Percentiles rank a stretch among this genome's conserved stretches.
phyloP scores from a whole-genome alignment of 495 filamentous ascomycete species.

The Tuber melanosporum region DNA sequence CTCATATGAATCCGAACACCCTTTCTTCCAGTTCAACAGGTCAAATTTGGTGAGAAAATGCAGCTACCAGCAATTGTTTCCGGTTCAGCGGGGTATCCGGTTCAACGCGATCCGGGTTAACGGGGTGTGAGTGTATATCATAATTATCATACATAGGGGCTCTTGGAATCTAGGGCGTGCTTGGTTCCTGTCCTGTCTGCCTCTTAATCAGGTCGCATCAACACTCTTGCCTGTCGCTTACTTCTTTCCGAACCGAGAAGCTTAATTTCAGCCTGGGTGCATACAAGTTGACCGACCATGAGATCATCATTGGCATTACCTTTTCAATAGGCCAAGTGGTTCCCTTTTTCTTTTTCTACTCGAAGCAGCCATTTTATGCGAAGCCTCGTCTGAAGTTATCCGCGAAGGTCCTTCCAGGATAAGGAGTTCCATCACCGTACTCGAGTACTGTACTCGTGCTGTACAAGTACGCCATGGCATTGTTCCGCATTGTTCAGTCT shows the following conservation, averaged over 20 bases:
- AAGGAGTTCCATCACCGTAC: neutral
- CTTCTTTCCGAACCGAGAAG: neutral
- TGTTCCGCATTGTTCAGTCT: neutral
- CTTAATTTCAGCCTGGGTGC: neutral
- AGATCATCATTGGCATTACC: neutral
- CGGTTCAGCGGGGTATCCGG: no score
- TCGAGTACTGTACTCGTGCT: no score
- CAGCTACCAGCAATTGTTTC: no score
- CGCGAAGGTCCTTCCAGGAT: neutral
- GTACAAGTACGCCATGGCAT: no score
- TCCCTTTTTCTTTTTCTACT: neutral
- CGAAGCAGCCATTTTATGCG: neutral
- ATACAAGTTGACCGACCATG: neutral
- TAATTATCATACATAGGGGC: no score
- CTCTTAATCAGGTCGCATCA: neutral
- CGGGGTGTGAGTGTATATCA: no score
- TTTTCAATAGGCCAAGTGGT: neutral
- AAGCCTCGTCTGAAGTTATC: conserved; percentile 1
- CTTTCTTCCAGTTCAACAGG: no score
- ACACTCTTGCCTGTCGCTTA: neutral
- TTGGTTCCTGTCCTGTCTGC: neutral
- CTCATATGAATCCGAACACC: no score
- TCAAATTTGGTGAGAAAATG: no score
- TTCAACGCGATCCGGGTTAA: no score
- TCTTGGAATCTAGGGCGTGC: neutral